Conservation (phyloP, 257 asterid genomes). For the Nicotiana obtusifolia region DNA sequence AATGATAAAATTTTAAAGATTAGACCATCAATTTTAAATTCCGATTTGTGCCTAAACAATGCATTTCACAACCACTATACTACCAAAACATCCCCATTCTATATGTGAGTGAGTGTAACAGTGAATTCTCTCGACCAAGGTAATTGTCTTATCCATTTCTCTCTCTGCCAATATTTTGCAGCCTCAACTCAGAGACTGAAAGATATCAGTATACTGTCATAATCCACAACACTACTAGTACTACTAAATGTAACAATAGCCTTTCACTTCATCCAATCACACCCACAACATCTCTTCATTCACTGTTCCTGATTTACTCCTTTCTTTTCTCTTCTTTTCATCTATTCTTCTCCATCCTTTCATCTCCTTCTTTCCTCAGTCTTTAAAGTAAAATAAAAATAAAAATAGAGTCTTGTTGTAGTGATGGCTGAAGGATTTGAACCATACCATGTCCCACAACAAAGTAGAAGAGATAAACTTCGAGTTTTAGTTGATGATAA, state of each 20-base stretch:
- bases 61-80: not conserved
- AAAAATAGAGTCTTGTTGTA: constrained; percentile 3
- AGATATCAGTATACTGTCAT: constrained; percentile 9
- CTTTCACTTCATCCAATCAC: constrained; percentile 13
- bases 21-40: no score
- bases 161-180: not conserved
- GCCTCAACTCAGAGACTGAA: not conserved
- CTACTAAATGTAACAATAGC: constrained; percentile 8
- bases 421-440: constrained; percentile 89
- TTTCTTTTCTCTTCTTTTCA: not conserved
- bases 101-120: constrained; percentile 6
- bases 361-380: not conserved
- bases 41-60: no score
- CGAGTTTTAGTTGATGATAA: constrained; percentile 38
- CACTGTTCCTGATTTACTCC: not conserved
- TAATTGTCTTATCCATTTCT: not conserved
- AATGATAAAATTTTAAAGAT: no score
- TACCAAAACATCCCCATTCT: not conserved
- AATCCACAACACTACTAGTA: not conserved
- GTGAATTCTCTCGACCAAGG: not conserved
- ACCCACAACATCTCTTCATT: not conserved
- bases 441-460: constrained; percentile 89
- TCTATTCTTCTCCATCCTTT: not conserved
- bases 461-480: constrained; percentile 90
- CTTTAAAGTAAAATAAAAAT: not conserved